A percentile compares a stretch with the other conserved stretches of the same genome.
These are phyloP conservation scores for Nannochloris sp. DNA, from an alignment of 139 green algal genomes.

Conservation along the genomic window DNA sequence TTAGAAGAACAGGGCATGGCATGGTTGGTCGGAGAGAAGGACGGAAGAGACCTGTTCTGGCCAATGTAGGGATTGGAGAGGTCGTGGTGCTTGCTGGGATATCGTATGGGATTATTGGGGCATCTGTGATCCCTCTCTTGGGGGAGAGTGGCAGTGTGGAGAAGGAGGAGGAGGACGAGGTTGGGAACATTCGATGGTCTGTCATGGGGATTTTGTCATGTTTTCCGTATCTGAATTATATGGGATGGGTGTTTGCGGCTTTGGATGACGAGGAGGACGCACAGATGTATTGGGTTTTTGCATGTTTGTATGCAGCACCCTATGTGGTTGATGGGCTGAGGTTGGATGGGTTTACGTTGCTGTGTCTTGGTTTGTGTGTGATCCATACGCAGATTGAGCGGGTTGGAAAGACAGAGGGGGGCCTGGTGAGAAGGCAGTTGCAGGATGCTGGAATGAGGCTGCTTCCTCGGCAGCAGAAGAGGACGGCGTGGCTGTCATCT, in stretches of 20 bases:
- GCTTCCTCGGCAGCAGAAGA: too few relatives aligned
- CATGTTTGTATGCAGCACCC: conserved; percentile 52
- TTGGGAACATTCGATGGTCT: conserved; percentile 41
- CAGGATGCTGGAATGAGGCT: too few relatives aligned
- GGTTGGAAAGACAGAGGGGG: conserved; percentile 23
- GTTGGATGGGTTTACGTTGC: conserved; percentile 39
- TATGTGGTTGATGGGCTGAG: conserved; percentile 50
- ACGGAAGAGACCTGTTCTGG: too few relatives aligned
- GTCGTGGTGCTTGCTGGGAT: too few relatives aligned
- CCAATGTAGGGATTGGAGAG: too few relatives aligned
- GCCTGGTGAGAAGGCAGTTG: not conserved
- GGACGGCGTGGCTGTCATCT: too few relatives aligned
- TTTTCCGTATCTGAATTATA: conserved; percentile 54
- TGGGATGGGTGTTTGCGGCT: conserved; percentile 59
- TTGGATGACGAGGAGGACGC: conserved; percentile 38
- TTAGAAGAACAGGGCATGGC: too few relatives aligned
- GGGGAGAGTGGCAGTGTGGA: not conserved
- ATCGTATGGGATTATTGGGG: too few relatives aligned
- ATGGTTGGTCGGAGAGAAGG: too few relatives aligned
- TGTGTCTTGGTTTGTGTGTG: conserved; percentile 34
- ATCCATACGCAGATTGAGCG: conserved; percentile 50
- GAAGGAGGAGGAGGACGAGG: conserved; percentile 25
- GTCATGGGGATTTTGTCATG: conserved; percentile 52
- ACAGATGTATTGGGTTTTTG: conserved; percentile 44
- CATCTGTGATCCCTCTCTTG: too few relatives aligned